Evolutionary conservation across 2,329 filamentous ascomycete species (phyloP).

Genomic region (Thielaviopsis ethacetica): DNA sequence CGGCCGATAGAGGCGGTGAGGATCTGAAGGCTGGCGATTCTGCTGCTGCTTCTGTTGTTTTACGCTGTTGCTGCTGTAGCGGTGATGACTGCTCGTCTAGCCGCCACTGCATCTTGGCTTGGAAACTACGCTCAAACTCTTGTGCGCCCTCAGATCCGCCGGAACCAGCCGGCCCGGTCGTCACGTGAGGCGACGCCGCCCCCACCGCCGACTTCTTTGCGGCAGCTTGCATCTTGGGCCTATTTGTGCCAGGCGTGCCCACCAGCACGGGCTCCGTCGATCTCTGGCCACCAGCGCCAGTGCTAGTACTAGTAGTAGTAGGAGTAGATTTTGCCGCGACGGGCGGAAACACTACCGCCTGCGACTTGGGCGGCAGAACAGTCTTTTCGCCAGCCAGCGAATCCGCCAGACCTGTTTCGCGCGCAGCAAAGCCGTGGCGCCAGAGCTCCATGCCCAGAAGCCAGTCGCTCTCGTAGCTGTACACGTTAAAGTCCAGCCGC

Average conservation of each 20-base stretch:
- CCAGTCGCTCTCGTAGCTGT: slow-evolving; percentile 93
- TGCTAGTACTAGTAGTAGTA: no score
- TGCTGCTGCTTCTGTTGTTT: background rate
- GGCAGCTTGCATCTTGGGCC: background rate
- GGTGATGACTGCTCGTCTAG: slow-evolving; percentile 23
- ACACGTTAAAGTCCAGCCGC: slow-evolving; percentile 91
- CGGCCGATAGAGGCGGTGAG: background rate
- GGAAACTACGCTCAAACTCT: slow-evolving; percentile 29
- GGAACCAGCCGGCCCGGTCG: background rate
- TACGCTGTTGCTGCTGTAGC: slow-evolving; percentile 19
- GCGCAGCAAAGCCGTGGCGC: slow-evolving; percentile 41
- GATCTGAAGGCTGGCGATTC: background rate
- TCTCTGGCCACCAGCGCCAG: no score
- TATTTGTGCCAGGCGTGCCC: background rate
- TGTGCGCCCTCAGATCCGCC: background rate
- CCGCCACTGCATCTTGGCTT: slow-evolving; percentile 36
- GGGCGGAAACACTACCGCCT: background rate
- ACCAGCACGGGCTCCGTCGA: no score
- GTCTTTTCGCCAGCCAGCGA: slow-evolving; percentile 5
- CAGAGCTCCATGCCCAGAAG: slow-evolving; percentile 86
- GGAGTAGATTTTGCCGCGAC: background rate
- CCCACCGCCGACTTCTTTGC: background rate
- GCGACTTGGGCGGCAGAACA: slow-evolving; percentile 4
- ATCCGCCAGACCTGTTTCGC: slow-evolving; percentile 20
- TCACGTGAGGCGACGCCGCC: background rate